Evolutionary conservation across 306 rosid species (phyloP).

Genomic region (Quercus engelmannii): DNA sequence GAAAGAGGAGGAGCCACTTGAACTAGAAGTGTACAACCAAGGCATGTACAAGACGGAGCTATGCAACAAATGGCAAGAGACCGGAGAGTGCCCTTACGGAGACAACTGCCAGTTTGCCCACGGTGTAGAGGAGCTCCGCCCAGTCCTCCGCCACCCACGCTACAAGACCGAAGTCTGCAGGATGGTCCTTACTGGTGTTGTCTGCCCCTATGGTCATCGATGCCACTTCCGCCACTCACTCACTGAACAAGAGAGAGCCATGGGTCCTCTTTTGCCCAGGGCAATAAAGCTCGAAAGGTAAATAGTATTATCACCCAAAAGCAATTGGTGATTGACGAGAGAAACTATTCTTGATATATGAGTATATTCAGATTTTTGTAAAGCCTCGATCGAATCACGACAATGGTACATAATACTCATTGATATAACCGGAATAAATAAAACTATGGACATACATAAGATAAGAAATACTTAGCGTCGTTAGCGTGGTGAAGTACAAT

Average conservation of each 20-base stretch:
- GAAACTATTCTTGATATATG: constrained; percentile 1
- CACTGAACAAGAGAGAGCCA: constrained; percentile 55
- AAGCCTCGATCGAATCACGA: constrained; percentile 12
- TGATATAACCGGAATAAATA: constrained; percentile 34
- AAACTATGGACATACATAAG: constrained; percentile 27
- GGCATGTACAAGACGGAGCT: constrained; percentile 94
- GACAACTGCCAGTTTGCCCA: constrained; percentile 85
- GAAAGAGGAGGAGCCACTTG: constrained; percentile 52
- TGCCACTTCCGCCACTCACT: constrained; percentile 97
- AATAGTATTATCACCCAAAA: neutral
- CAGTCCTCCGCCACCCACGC: constrained; percentile 91
- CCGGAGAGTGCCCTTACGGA: constrained; percentile 77
- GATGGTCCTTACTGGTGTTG: constrained; percentile 69
- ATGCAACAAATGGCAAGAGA: constrained; percentile 93
- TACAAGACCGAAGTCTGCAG: constrained; percentile 94
- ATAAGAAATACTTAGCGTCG: constrained; percentile 31
- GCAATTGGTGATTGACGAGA: neutral
- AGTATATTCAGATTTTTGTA: constrained; percentile 21
- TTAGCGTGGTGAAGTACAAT: neutral
- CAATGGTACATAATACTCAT: constrained; percentile 36
- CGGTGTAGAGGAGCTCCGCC: constrained; percentile 83
- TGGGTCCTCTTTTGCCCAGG: constrained; percentile 12
- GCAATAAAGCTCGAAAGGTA: constrained; percentile 29
- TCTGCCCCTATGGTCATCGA: constrained; percentile 85
- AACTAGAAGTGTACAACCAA: constrained; percentile 71